phyloP scores from a whole-genome alignment of 139 green algal species.

The Tetradesmus obliquus region DNA sequence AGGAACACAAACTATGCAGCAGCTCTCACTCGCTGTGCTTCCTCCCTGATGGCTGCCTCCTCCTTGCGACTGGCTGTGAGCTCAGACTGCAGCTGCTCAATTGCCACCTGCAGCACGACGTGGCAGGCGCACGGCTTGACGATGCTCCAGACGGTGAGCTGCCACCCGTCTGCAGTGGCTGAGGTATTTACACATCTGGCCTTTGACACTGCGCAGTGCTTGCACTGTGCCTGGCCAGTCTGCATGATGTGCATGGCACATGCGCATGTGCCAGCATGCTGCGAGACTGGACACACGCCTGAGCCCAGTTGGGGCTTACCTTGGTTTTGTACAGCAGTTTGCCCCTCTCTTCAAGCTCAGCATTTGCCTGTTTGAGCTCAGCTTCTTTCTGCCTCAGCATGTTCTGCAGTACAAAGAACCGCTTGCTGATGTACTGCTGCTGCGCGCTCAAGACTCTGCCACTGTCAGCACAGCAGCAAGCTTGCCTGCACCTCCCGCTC shows the following conservation, averaged over 20 bases:
- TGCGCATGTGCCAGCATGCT: background rate
- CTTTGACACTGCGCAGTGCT: background rate
- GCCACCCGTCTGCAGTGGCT: no score
- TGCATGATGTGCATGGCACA: background rate
- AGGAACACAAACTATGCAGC: background rate
- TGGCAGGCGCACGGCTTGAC: background rate
- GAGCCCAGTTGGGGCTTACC: conserved; percentile 31
- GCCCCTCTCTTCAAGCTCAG: conserved; percentile 65
- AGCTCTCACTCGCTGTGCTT: conserved; percentile 54
- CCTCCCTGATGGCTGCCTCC: conserved; percentile 58
- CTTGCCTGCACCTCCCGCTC: conserved; percentile 49
- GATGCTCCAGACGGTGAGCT: no score
- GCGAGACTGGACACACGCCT: background rate
- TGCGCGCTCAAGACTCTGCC: background rate
- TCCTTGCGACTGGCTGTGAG: conserved; percentile 57
- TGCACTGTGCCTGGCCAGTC: background rate
- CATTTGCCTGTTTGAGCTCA: conserved; percentile 59
- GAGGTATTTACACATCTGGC: no score
- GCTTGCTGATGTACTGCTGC: background rate
- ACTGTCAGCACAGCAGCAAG: background rate
- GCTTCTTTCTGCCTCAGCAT: conserved; percentile 54
- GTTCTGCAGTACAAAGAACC: conserved; percentile 24
- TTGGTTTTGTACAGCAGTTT: conserved; percentile 71
- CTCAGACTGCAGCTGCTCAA: conserved; percentile 70
- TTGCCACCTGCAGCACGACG: conserved; percentile 54